Conservation (phyloP, 306 rosid species). For the Inga laurina region DNA sequence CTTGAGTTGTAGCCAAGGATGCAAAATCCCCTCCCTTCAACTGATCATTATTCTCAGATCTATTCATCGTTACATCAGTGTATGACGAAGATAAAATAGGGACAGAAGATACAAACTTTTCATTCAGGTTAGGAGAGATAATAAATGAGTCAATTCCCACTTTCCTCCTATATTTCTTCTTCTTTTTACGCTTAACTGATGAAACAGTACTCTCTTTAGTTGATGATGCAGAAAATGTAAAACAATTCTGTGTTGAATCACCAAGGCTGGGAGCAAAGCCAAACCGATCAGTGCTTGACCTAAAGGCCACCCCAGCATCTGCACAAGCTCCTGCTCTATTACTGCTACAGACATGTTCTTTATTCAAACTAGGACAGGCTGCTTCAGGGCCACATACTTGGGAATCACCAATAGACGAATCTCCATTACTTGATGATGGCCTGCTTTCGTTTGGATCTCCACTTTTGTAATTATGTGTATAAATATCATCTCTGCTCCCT, state of each 20-base stretch:
- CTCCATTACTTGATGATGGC: slow-evolving; percentile 18
- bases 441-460: slow-evolving; percentile 29
- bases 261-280: slow-evolving; percentile 41
- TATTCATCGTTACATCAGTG: slow-evolving; percentile 33
- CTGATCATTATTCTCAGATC: slow-evolving; percentile 44
- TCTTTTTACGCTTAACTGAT: slow-evolving; percentile 45
- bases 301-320: slow-evolving; percentile 41
- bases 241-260: slow-evolving; percentile 42
- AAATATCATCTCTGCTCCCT: slow-evolving; percentile 28
- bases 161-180: slow-evolving; percentile 64
- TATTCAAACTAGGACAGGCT: slow-evolving; percentile 42
- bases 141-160: slow-evolving; percentile 40
- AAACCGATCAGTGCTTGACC: slow-evolving; percentile 36
- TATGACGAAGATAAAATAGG: slow-evolving; percentile 47
- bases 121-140: slow-evolving; percentile 50
- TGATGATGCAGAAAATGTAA: slow-evolving; percentile 66
- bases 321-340: slow-evolving; percentile 35
- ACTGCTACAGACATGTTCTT: slow-evolving; percentile 36
- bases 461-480: slow-evolving; percentile 33
- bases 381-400: slow-evolving; percentile 42
- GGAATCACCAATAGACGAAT: slow-evolving; percentile 23
- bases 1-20: slow-evolving; percentile 43
- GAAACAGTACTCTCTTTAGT: slow-evolving; percentile 40
- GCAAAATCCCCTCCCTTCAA: slow-evolving; percentile 39
- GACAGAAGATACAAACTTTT: slow-evolving; percentile 47